Base-by-base conservation (phyloP, 1,284 basidiomycete genomes). In the Trametes pubescens region DNA sequence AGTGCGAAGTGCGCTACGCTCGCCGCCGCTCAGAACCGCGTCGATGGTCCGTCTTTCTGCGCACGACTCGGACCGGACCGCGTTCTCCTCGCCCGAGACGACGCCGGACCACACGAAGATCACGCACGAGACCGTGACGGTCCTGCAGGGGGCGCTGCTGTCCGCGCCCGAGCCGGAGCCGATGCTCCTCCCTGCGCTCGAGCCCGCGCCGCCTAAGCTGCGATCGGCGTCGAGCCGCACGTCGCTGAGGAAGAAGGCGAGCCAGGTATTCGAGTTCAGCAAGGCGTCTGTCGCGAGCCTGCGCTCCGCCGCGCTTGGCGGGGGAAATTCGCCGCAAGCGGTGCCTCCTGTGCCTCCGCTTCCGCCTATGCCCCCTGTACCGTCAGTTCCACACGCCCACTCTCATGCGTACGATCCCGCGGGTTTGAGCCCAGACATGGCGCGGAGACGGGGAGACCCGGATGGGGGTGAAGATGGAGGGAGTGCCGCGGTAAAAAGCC, bases 231-330 rank as follows among this genome's bases (percentile, higher is more conserved):
- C 64, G 40, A 68, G 65, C 53, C 58, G 62, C 34, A 62, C 62
- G 51, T 64, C 64, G 11, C 58, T 68, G 13, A 49, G 61, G 57
- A 66, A 68, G 64, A 68, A 68, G 55, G 67, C 67, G 43, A 68
- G 67, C 48, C 67, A 68, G 59, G 61, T 68, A 21, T 68, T 68
- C 48, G 65, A 62, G 55, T 56, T 68, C 29, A 59, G 64, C 46
- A 63, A 54, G 51, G 64, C 64, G 32, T 65, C 64, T 3, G 59
- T 66, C 26, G 67, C 67, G 22, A 66, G 55, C 52, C 52, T 68
- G 11, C 65, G 65, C 32, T 59, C 66, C 1, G 64, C 66, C 24
- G 62, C 67, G 49, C 56, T 68, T 10, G 57, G 57, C 32, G 57
- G 59, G 21, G 18, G 53, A 3, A 44, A 47, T 14, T 26, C 48